A percentile compares a stretch with the other conserved stretches of the same genome.
Evolutionary conservation across 352 stramenopile species (phyloP).

Genomic region (Paralagenidium karlingii): DNA sequence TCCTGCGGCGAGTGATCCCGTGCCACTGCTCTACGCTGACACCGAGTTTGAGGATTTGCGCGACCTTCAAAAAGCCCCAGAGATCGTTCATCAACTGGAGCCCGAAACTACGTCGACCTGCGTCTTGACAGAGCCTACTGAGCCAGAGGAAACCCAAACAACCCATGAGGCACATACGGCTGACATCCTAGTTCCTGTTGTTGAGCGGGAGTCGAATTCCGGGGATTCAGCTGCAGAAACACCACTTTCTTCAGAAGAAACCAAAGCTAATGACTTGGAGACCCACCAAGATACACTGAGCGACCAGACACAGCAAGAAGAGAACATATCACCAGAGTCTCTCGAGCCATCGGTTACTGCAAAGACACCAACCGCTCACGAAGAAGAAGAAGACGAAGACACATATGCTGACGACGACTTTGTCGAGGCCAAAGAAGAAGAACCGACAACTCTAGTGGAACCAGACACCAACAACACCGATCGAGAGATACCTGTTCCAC

Average conservation of each 20-base stretch:
- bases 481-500: not conserved
- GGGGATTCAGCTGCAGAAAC: conserved; percentile 1
- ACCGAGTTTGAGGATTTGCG: too few relatives aligned
- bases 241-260: conserved; percentile 2
- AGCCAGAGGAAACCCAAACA: too few relatives aligned
- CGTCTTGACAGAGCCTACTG: too few relatives aligned
- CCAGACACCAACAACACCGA: not conserved
- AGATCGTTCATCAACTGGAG: too few relatives aligned
- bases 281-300: too few relatives aligned
- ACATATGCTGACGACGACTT: not conserved
- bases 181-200: too few relatives aligned
- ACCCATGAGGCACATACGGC: too few relatives aligned
- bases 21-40: too few relatives aligned
- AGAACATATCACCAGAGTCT: conserved; percentile 9
- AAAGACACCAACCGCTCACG: conserved; percentile 1
- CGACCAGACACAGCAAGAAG: too few relatives aligned
- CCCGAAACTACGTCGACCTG: too few relatives aligned
- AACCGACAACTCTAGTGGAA: not conserved
- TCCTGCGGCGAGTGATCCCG: too few relatives aligned
- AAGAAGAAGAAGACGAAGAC: conserved; percentile 5
- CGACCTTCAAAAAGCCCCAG: too few relatives aligned
- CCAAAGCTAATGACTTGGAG: conserved; percentile 1
- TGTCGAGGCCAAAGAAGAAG: not conserved
- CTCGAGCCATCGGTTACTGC: conserved; percentile 4
- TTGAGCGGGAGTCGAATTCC: not conserved